Evolutionary conservation across 495 filamentous ascomycete species (phyloP).

Genomic region (Talaromyces liani): DNA sequence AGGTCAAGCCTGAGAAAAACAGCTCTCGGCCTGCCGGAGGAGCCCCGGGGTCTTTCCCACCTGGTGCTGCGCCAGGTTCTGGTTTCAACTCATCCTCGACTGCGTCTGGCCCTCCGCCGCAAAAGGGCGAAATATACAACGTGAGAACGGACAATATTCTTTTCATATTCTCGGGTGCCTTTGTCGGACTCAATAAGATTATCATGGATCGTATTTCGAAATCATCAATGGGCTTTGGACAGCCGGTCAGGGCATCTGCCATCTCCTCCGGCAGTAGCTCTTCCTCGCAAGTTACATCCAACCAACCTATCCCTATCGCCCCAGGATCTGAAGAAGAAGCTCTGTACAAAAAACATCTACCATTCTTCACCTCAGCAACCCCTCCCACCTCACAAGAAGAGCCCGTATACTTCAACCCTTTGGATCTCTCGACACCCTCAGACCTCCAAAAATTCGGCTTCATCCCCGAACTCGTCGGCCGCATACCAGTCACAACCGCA

Average conservation of each 20-base stretch:
- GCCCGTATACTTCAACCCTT: conserved; percentile 59
- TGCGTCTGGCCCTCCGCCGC: conserved; percentile 25
- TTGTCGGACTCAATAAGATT: conserved; percentile 85
- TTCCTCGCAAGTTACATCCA: conserved; percentile 18
- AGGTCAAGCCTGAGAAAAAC: conserved; percentile 71
- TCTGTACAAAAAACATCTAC: conserved; percentile 60
- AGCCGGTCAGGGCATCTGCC: conserved; percentile 54
- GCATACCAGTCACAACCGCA: conserved; percentile 81
- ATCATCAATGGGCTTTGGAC: conserved; percentile 88
- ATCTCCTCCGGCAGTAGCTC: conserved; percentile 16
- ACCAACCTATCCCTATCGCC: conserved; percentile 36
- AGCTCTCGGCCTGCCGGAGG: conserved; percentile 39
- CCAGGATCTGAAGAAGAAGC: conserved; percentile 49
- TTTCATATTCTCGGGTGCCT: conserved; percentile 93
- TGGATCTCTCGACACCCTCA: conserved; percentile 71
- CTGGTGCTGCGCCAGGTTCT: conserved; percentile 39
- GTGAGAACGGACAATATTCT: conserved; percentile 93
- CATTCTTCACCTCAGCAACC: conserved; percentile 49
- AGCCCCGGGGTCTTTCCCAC: conserved; percentile 33
- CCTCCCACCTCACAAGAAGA: conserved; percentile 24
- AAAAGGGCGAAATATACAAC: conserved; percentile 80
- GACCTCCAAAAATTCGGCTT: conserved; percentile 90
- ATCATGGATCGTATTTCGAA: conserved; percentile 79
- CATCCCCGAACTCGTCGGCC: conserved; percentile 89
- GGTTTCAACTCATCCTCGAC: conserved; percentile 30